Evolutionary conservation across 306 rosid genomes (phyloP), one percentile per base, ranked within the genome.

Genomic region (Nissolia schottii): DNA sequence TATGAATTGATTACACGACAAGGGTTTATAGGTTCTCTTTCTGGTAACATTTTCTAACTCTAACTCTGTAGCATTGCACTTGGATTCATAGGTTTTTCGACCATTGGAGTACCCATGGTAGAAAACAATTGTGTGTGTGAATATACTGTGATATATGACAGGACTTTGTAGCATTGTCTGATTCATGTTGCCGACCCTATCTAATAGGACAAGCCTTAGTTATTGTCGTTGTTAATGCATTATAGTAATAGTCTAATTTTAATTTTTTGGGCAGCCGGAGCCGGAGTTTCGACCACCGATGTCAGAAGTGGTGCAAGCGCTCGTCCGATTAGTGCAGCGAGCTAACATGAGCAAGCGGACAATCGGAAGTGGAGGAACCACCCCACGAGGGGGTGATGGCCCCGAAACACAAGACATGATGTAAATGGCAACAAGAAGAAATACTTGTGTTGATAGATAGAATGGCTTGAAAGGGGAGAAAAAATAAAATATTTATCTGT

Each of bases 211-310:
- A n/a, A n/a, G n/a, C n/a, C n/a, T n/a, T n/a, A n/a, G n/a, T n/a
- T n/a, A n/a, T n/a, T n/a, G n/a, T n/a, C n/a, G n/a, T n/a, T 60
- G 8, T 6, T 7, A 5, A 34, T 43, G 32, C 48, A 37, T 32
- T 18, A 45, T 75, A 38, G 49, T 58, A 71, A 22, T 67, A 38
- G 54, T 71, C 68, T 80, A 49, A 66, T 38, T 40, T 46, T 32
- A 16, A 5, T 38, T 78, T 70, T 53, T 73, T 64, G 49, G 58
- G 82, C 97, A 94, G 99, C 87, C 92, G 18, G 99, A 94, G 82
- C 97, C 99, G 1, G 99, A 94, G 66, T 94, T 94, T 70, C 96
- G 99, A 82, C 99, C 99, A 15, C 97, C 99, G 0, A 94, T 94
- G 99, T 94, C 99, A 1, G 99, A 94, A 81, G 99, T 94, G 53